phyloP scores from a whole-genome alignment of 495 filamentous ascomycete genomes.

The Filosporella fistucella region DNA sequence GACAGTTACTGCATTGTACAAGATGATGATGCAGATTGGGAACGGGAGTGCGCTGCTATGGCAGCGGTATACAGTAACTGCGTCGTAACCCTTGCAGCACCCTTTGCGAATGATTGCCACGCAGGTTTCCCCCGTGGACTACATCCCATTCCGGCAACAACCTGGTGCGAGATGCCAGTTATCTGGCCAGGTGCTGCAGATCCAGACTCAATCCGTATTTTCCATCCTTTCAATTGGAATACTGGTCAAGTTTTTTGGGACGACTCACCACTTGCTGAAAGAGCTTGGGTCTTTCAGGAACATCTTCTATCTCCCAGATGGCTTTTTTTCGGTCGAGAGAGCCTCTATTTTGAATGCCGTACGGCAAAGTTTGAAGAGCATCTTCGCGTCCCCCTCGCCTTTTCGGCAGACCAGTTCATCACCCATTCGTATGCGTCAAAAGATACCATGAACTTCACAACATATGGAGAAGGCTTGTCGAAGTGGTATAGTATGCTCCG shows the following conservation, averaged over 20 bases:
- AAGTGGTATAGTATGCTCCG: background rate
- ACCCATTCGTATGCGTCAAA: background rate
- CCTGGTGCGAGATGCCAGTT: background rate
- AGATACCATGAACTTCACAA: background rate
- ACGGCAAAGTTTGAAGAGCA: background rate
- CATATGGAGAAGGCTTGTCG: too few species aligned
- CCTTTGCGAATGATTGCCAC: background rate
- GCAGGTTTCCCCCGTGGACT: background rate
- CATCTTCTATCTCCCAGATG: slow-evolving; percentile 13
- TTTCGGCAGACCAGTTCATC: background rate
- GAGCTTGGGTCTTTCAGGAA: slow-evolving; percentile 23
- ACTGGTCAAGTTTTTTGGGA: background rate
- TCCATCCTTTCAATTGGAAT: background rate
- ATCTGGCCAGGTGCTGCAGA: background rate
- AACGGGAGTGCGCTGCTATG: slow-evolving; percentile 22
- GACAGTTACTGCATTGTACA: slow-evolving; percentile 12
- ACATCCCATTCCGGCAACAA: background rate
- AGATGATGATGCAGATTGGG: slow-evolving; percentile 24
- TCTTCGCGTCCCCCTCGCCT: background rate
- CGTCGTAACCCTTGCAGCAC: slow-evolving; percentile 4
- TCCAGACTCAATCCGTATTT: background rate
- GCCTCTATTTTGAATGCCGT: slow-evolving; percentile 20
- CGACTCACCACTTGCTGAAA: background rate
- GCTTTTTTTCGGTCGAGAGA: slow-evolving; percentile 9
- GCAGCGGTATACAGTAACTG: slow-evolving; percentile 4